These are phyloP conservation scores for Neofusicoccum cordaticola DNA, from an alignment of 2,329 filamentous ascomycete species.

Conservation along the genomic window DNA sequence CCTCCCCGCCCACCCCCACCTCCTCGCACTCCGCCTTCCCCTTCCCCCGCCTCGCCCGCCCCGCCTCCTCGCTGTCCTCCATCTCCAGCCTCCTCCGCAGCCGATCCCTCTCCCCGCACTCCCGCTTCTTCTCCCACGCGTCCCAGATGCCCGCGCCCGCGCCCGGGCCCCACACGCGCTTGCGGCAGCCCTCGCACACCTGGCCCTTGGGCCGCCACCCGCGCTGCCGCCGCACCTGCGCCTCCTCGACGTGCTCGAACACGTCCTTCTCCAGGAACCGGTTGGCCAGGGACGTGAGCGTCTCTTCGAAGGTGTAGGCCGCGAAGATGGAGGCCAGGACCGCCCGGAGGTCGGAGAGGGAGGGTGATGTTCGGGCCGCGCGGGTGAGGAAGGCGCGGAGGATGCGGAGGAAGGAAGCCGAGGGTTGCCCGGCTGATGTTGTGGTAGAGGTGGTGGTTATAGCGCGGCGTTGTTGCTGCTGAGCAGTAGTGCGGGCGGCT, in stretches of 20 bases:
- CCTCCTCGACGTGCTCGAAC: constrained; percentile 76
- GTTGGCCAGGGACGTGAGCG: constrained; percentile 80
- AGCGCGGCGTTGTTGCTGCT: constrained; percentile 18
- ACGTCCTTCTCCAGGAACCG: constrained; percentile 83
- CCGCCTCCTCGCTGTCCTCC: constrained; percentile 33
- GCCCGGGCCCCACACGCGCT: constrained; percentile 84
- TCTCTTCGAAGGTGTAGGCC: constrained; percentile 92
- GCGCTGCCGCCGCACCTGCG: constrained; percentile 70
- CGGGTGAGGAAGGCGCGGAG: constrained; percentile 83
- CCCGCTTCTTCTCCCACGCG: constrained; percentile 68
- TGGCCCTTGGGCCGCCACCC: constrained; percentile 89
- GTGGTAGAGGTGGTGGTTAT: constrained; percentile 21
- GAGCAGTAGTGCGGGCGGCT: constrained; percentile 23
- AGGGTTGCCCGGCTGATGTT: constrained; percentile 40
- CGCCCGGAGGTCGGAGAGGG: constrained; percentile 77
- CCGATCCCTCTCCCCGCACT: constrained; percentile 43
- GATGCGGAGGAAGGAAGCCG: constrained; percentile 82
- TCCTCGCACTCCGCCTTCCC: constrained; percentile 38
- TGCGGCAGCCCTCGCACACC: constrained; percentile 81
- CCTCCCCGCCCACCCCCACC: constrained; percentile 30
- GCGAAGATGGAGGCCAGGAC: constrained; percentile 89
- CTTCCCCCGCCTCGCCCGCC: constrained; percentile 52
- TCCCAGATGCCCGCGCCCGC: constrained; percentile 73
- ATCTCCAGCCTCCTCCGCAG: constrained; percentile 39
- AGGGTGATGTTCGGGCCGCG: constrained; percentile 78